Conservation (phyloP, 2,329 filamentous ascomycete species). For the Coniochaeta sp. region DNA sequence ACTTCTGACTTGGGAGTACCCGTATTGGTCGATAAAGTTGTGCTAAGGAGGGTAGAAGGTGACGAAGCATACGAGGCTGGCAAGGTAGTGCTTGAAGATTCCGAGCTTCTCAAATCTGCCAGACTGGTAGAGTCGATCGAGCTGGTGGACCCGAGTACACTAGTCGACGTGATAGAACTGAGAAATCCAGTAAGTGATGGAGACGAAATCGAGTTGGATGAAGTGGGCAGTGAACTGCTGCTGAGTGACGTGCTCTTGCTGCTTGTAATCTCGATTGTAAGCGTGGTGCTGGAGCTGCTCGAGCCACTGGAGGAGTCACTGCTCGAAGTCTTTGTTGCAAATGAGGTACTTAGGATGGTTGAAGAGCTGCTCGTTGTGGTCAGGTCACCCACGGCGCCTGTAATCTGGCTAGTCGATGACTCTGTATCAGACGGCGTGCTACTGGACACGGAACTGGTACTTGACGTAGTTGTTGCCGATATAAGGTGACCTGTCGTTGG, state of each 20-base stretch:
- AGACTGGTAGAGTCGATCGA: not conserved
- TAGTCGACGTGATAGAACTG: not conserved
- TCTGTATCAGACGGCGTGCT: not conserved
- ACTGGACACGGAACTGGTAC: not conserved
- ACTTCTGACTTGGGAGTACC: not conserved
- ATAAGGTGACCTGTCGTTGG: not conserved
- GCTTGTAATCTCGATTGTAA: not conserved
- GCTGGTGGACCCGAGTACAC: not conserved
- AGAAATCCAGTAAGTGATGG: not conserved
- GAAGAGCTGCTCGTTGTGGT: not conserved
- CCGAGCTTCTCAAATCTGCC: no score
- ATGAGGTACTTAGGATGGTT: not conserved
- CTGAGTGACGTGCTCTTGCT: not conserved
- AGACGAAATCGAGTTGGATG: not conserved
- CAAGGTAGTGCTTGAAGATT: not conserved
- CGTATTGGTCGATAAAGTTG: not conserved
- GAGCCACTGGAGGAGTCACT: not conserved
- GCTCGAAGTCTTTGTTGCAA: not conserved
- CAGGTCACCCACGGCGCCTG: not conserved
- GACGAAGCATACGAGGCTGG: not conserved
- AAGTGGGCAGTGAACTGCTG: not conserved
- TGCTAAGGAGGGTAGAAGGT: not conserved
- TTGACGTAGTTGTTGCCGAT: not conserved
- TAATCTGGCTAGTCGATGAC: not conserved
- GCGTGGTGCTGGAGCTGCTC: not conserved